Conservation (phyloP, 176 grass and related monocot species). For the Aegilops speltoides region DNA sequence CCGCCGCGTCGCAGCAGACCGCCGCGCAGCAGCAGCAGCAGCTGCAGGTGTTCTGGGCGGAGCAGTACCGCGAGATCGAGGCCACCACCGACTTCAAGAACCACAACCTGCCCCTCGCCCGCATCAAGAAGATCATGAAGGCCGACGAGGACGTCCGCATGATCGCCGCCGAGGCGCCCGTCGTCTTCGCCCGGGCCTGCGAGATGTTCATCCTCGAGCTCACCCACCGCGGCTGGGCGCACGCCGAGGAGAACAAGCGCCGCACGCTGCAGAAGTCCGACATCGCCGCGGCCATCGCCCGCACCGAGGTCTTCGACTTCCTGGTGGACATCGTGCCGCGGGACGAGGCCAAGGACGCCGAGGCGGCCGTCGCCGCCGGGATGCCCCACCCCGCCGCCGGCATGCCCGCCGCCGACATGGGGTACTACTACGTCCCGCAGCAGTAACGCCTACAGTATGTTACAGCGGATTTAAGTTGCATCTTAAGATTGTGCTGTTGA, state of each 20-base stretch:
- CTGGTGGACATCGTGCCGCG: conserved; percentile 89
- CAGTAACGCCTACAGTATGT: conserved; percentile 14
- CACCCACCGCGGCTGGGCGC: conserved; percentile 84
- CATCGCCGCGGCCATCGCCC: conserved; percentile 84
- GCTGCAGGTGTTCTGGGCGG: conserved; percentile 84
- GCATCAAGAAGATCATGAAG: conserved; percentile 99
- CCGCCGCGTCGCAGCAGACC: conserved; percentile 30
- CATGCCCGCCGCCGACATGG: conserved; percentile 44
- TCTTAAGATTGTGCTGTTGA: not conserved
- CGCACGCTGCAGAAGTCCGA: conserved; percentile 96
- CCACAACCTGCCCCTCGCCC: conserved; percentile 90
- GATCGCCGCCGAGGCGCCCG: conserved; percentile 96
- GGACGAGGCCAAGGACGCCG: conserved; percentile 84
- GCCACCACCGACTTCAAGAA: conserved; percentile 82
- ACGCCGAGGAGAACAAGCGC: conserved; percentile 98
- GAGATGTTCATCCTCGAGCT: conserved; percentile 99
- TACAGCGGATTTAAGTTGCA: conserved; percentile 21
- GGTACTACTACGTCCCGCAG: conserved; percentile 58
- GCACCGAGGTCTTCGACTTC: conserved; percentile 98
- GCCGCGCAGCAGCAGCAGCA: conserved; percentile 49
- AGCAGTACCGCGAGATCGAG: conserved; percentile 92
- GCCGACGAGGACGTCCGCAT: conserved; percentile 97
- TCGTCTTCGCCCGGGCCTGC: conserved; percentile 88
- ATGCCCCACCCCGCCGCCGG: conserved; percentile 42
- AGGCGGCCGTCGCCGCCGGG: conserved; percentile 42